Conservation (phyloP, 2,329 filamentous ascomycete genomes). For the Dactylellina cionopaga region DNA sequence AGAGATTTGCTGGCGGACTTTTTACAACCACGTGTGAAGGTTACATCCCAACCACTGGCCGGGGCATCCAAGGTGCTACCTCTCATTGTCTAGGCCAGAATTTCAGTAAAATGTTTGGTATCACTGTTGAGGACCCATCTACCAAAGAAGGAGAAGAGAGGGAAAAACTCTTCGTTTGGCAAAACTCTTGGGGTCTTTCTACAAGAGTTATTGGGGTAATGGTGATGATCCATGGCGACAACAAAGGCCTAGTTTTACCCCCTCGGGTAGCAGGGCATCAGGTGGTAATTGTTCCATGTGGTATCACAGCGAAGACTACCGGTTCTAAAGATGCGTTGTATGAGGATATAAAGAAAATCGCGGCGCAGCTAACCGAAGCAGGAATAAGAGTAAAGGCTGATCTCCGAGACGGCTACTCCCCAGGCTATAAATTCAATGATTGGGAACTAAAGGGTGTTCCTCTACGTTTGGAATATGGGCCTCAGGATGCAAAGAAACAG, state of each 20-base stretch:
- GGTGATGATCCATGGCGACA: constrained; percentile 97
- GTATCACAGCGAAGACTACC: constrained; percentile 86
- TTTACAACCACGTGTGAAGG: constrained; percentile 98
- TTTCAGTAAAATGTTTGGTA: constrained; percentile 99
- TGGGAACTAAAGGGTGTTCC: constrained; percentile 98
- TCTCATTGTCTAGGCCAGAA: constrained; percentile 96
- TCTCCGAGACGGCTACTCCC: constrained; percentile 86
- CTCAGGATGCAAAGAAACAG: constrained; percentile 87
- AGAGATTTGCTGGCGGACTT: constrained; percentile 96
- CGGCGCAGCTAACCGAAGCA: constrained; percentile 73
- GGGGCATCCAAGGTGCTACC: constrained; percentile 95
- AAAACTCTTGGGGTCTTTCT: constrained; percentile 98
- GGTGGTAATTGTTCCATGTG: constrained; percentile 87
- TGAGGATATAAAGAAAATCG: constrained; percentile 77
- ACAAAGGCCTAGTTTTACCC: constrained; percentile 93
- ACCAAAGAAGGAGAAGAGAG: constrained; percentile 74
- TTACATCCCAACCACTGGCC: constrained; percentile 93
- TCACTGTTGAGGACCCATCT: constrained; percentile 90
- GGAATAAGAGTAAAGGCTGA: constrained; percentile 84
- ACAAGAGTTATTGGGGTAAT: constrained; percentile 98
- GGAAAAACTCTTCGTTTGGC: constrained; percentile 87
- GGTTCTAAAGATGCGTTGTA: constrained; percentile 80
- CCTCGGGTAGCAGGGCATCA: constrained; percentile 89
- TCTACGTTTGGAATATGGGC: constrained; percentile 92
- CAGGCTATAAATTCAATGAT: constrained; percentile 98